Conservation (phyloP, 805 yeast genomes). For the Wickerhamiella azymoides region DNA sequence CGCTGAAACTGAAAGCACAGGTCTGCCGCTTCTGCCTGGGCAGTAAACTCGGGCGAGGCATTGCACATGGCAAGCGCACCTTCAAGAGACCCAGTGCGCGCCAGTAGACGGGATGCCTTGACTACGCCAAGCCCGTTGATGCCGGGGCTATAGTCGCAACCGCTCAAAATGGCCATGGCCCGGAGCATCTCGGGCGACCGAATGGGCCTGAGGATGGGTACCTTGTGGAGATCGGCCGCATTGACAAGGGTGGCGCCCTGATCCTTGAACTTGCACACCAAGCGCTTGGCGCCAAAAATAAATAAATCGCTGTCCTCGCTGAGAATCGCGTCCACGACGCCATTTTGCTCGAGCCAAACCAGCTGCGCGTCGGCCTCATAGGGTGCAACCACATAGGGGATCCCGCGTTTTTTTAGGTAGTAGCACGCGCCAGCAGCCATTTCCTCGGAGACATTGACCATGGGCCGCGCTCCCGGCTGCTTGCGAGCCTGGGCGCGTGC, state of each 20-base stretch:
- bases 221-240: conserved; percentile 35
- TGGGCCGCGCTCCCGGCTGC: conserved; percentile 19
- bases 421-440: conserved; percentile 80
- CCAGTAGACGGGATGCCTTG: conserved; percentile 53
- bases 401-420: conserved; percentile 36
- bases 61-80: conserved; percentile 42
- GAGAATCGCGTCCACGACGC: conserved; percentile 68
- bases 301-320: conserved; percentile 91
- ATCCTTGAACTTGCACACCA: conserved; percentile 69
- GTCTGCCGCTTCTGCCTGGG: conserved; percentile 49
- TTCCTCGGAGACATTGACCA: conserved; percentile 75
- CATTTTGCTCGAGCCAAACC: conserved; percentile 70
- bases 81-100: conserved; percentile 37
- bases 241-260: conserved; percentile 52
- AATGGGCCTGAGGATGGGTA: conserved; percentile 13
- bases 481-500: conserved; percentile 40
- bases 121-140: conserved; percentile 66
- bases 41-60: conserved; percentile 49
- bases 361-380: conserved; percentile 97
- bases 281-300: conserved; percentile 64
- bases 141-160: conserved; percentile 93
- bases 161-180: conserved; percentile 75
- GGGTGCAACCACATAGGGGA: conserved; percentile 83
- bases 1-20: conserved; percentile 74
- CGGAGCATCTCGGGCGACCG: conserved; percentile 28